Evolutionary conservation across 352 stramenopile genomes (phyloP), one percentile per base, ranked within the genome.

Genomic region (Phytophthora citrophthora): DNA sequence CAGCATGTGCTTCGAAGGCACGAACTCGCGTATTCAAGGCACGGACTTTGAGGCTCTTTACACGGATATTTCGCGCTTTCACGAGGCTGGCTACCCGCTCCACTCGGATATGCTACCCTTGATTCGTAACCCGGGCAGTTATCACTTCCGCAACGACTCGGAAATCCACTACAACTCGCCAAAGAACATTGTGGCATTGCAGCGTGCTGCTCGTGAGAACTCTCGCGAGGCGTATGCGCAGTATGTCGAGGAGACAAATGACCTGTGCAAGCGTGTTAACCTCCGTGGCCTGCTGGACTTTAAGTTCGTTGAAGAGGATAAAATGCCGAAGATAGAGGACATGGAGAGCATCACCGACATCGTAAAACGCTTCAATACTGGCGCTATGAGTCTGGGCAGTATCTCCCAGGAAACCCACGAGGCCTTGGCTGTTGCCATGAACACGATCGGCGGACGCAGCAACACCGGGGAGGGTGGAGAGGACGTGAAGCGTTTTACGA

Each of bases 381-480:
- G 95, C 45, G 95, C 96, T 13, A 98, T 99, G 95, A 98, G 91
- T 72, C 77, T 98, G 40, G 95, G 95, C 20, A 98, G 90, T 55
- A 98, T 99, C 59, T 98, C 91, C 39, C 89, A 92, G 60, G 96
- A 99, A 72, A 95, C 95, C 9, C 96, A 99, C 74, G 95, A 98
- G 68, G 96, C 95, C 2, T 74, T 99, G 45, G 96, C 95, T 11
- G 80, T 98, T 57, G 96, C 96, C 2, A 98, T 98, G 93, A 99
- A 99, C 81, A 79, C 72, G 7, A 68, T 99, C 38, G 96, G 96
- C 49, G 95, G 91, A 47, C 83, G 93, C 18, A 98, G 91, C 27
- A 99, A 99, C 76, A 99, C 96, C 18, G 96, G 96, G 32, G 96
- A 99, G 82, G 96, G 96, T 66, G 96, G 96, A 49, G 96, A 99